A percentile compares a stretch with the other conserved stretches of the same genome.
Evolutionary conservation across 2,329 filamentous ascomycete species (phyloP).

Genomic region (Xylariaceae sp.): DNA sequence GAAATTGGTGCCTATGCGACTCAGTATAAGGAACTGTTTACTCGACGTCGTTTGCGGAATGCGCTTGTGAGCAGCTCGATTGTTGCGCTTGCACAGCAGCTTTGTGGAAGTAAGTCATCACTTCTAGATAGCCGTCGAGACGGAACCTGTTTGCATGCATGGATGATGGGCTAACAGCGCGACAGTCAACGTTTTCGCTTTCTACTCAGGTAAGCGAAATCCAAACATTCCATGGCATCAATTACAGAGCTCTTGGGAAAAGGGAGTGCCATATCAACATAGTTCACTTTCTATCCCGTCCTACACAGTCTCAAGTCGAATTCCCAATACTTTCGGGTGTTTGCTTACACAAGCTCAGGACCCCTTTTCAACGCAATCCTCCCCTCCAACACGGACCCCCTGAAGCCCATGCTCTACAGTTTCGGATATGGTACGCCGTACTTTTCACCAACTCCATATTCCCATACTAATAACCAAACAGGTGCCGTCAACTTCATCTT

Average conservation of each 20-base stretch:
- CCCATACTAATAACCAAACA: slow-evolving; percentile 6
- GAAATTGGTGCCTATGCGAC: slow-evolving; percentile 16
- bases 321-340: too few relatives aligned
- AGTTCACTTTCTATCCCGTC: too few relatives aligned
- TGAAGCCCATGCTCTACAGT: slow-evolving; percentile 31
- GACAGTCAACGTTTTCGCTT: slow-evolving; percentile 39
- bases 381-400: slow-evolving; percentile 17
- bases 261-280: too few relatives aligned
- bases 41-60: slow-evolving; percentile 26
- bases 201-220: slow-evolving; percentile 44
- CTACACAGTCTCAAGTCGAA: too few relatives aligned
- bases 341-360: slow-evolving; percentile 3
- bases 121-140: too few relatives aligned
- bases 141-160: too few relatives aligned
- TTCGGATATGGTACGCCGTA: slow-evolving; percentile 31
- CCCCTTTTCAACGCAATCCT: slow-evolving; percentile 13
- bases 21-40: slow-evolving; percentile 27
- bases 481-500: slow-evolving; percentile 41
- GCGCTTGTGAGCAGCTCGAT: slow-evolving; percentile 32
- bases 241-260: too few relatives aligned
- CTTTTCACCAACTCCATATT: too few relatives aligned
- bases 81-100: slow-evolving; percentile 31
- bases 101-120: slow-evolving; percentile 32
- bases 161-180: slow-evolving; percentile 19
- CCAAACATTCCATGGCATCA: too few relatives aligned